Conservation (phyloP, 1,284 basidiomycete species). For the Sporisorium scitamineum region DNA sequence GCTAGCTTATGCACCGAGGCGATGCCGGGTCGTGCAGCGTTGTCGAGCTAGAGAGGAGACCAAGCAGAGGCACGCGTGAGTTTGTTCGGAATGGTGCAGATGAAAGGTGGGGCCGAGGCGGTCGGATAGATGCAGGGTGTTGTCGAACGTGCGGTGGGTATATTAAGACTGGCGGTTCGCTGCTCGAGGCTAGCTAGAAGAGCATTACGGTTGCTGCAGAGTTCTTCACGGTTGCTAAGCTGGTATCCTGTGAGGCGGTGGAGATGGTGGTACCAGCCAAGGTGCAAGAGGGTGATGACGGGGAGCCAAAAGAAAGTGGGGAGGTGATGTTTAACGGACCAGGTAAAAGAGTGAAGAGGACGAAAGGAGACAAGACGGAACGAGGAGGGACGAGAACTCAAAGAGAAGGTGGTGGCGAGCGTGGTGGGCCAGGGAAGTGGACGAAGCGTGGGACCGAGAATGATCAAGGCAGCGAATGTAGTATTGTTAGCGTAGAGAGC, state of each 20-base stretch:
- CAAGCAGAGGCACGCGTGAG: background rate
- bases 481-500: background rate
- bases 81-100: background rate
- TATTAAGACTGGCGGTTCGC: background rate
- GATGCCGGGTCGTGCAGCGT: background rate
- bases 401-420: background rate
- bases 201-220: background rate
- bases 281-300: background rate
- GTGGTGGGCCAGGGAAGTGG: background rate
- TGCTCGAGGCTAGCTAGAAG: background rate
- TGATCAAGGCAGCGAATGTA: background rate
- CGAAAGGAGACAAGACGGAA: background rate
- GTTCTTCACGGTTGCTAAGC: background rate
- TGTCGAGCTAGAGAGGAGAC: background rate
- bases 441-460: background rate
- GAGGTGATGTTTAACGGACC: background rate
- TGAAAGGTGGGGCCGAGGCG: background rate
- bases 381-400: background rate
- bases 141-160: conserved; percentile 5
- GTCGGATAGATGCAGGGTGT: background rate
- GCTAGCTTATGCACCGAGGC: background rate
- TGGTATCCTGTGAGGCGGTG: conserved; percentile 2
- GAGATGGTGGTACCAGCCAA: conserved; percentile 4
- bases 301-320: background rate
- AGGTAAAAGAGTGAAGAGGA: too few species aligned